phyloP scores from a whole-genome alignment of 2,329 filamentous ascomycete genomes.

The Samsoniella hepiali region DNA sequence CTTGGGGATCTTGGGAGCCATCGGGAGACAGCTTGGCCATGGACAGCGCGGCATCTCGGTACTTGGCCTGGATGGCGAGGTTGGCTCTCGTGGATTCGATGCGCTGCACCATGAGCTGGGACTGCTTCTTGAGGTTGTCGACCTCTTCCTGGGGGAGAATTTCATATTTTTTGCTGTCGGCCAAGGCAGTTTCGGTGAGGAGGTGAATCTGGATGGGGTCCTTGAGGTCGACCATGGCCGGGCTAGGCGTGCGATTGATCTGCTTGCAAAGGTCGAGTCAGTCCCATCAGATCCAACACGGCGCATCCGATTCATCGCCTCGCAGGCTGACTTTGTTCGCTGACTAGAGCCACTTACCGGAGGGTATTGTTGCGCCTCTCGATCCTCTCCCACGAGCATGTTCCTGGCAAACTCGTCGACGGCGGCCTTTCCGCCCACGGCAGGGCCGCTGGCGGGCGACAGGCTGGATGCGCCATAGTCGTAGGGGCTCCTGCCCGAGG shows the following conservation, averaged over 20 bases:
- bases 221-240: conserved; percentile 57
- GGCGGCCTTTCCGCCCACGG: conserved; percentile 45
- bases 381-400: conserved; percentile 51
- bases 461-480: conserved; percentile 34
- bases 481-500: conserved; percentile 33
- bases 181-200: conserved; percentile 87
- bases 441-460: conserved; percentile 31
- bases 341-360: conserved; percentile 44
- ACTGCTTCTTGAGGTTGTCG: conserved; percentile 86
- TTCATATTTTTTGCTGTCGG: conserved; percentile 81
- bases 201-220: conserved; percentile 84
- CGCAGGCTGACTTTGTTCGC: neutral
- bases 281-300: neutral
- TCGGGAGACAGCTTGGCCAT: conserved; percentile 76
- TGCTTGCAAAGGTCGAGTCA: conserved; percentile 26
- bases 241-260: conserved; percentile 56
- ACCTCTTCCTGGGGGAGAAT: conserved; percentile 89
- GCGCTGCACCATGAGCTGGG: conserved; percentile 66
- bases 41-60: conserved; percentile 86
- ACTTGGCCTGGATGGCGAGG: conserved; percentile 85
- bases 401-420: conserved; percentile 59
- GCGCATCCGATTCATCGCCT: neutral
- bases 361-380: conserved; percentile 53
- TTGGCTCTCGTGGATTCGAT: conserved; percentile 80
- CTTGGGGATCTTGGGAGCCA: conserved; percentile 52